Evolutionary conservation across 441 rosid genomes (phyloP).

Genomic region (Gossypium gossypioides): DNA sequence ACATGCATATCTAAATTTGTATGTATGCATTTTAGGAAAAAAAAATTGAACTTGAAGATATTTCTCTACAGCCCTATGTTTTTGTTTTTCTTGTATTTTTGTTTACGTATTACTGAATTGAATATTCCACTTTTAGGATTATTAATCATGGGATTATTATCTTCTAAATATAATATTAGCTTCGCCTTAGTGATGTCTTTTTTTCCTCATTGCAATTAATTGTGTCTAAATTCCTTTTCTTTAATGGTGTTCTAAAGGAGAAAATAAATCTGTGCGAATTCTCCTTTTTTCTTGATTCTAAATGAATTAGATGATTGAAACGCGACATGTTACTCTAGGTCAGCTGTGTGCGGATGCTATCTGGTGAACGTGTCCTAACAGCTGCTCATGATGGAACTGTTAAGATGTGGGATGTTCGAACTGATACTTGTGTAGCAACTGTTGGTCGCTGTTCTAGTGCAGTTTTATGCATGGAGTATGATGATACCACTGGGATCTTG

Average conservation of each 20-base stretch:
- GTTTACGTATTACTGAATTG: neutral
- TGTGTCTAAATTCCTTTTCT: neutral
- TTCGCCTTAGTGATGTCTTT: neutral
- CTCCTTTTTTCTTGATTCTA: conserved; percentile 2
- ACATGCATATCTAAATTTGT: neutral
- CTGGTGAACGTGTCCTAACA: conserved; percentile 95
- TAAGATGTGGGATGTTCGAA: conserved; percentile 99
- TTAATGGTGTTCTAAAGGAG: neutral
- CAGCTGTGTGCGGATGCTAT: conserved; percentile 88
- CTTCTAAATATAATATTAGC: neutral
- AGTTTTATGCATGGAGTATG: conserved; percentile 85
- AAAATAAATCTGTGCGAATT: neutral
- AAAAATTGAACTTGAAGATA: neutral
- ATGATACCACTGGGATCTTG: conserved; percentile 87
- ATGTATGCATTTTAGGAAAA: neutral
- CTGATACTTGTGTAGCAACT: conserved; percentile 94
- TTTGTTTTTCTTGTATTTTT: too few species aligned
- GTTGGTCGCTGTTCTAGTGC: conserved; percentile 94
- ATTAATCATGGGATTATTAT: neutral
- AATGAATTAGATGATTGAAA: conserved; percentile 2
- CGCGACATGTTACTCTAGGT: conserved; percentile 39
- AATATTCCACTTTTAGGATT: neutral
- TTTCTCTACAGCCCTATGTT: neutral
- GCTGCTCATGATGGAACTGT: conserved; percentile 91
- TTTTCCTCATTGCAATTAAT: neutral